Base-by-base conservation (phyloP, 2,329 filamentous ascomycete genomes). In the Arthrobotrys iridis region DNA sequence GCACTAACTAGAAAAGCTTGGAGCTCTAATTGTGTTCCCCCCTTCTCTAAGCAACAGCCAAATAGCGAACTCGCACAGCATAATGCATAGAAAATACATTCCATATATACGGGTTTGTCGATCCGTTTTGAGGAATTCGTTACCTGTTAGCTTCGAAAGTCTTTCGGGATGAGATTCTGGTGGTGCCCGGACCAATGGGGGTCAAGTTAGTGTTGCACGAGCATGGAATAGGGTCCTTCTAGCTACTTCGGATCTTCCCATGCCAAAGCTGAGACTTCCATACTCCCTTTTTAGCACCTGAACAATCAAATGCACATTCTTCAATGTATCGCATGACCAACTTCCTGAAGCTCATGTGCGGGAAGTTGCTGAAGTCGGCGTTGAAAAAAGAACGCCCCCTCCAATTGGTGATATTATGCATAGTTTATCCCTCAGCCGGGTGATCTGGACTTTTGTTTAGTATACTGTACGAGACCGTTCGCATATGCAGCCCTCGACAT, bases 131-230 rank as follows among this genome's bases (percentile, higher is more conserved):
- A 75, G 63, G 63, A 75, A 63, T 75, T 62, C 63, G 57, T 52
- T 75, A 63, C 37, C 57, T 59, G 57, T 59, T 68, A 67, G 63
- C 63, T 45, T 46, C 45, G 46, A 65, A 58, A 59, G n/a, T n/a
- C 22, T 43, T n/a, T 28, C 28, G 24, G 41, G 20, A 72, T 63
- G 46, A 40, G 66, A 20, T 72, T 57, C 37, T 43, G 11, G 22
- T 50, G 55, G 41, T 24, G 24, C 55, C 43, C 35, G 52, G 46
- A 41, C 71, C 71, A 75, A 75, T 75, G 30, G 46, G 22, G 55
- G 33, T 18, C 46, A n/a, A 59, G 28, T 63, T 75, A 64, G 71
- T 68, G 70, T 74, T 74, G 71, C 63, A 75, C 71, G 63, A 67
- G 58, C 70, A 41, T 22, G 40, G 57, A 46, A 30, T 13, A 57